Evolutionary conservation across 164 flowering plant species (phyloP).

Genomic region (Vitis labrusca): DNA sequence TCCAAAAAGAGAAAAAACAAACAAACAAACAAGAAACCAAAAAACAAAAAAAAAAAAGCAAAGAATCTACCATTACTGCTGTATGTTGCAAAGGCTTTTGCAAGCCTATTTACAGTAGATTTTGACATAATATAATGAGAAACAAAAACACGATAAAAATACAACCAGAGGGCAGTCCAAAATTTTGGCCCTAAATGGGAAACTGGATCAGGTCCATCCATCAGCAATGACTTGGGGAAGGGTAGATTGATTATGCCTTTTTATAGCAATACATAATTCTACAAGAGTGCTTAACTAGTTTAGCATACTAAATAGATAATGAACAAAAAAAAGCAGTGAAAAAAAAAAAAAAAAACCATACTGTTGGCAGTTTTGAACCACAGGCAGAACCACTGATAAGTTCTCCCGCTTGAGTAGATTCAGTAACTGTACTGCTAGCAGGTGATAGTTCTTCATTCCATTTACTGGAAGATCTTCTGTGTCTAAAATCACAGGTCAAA

Average conservation of each 20-base stretch:
- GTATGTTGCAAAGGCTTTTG: too few species aligned
- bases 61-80: too few species aligned
- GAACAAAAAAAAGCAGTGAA: background rate
- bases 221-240: too few species aligned
- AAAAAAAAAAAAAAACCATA: slow-evolving; percentile 22
- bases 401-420: slow-evolving; percentile 75
- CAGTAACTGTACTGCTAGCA: slow-evolving; percentile 60
- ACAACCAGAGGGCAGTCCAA: too few species aligned
- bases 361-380: slow-evolving; percentile 42
- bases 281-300: background rate
- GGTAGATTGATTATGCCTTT: background rate
- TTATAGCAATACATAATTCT: background rate
- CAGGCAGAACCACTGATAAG: slow-evolving; percentile 48
- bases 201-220: too few species aligned
- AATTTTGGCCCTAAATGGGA: too few species aligned
- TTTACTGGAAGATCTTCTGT: slow-evolving; percentile 74
- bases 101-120: too few species aligned
- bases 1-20: too few species aligned
- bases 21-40: too few species aligned
- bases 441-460: slow-evolving; percentile 76
- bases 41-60: too few species aligned
- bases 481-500: slow-evolving; percentile 40
- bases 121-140: too few species aligned
- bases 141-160: too few species aligned
- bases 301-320: background rate